These are phyloP conservation scores for Berberis vulgaris DNA, from an alignment of 164 flowering plant species.

Conservation along the genomic window DNA sequence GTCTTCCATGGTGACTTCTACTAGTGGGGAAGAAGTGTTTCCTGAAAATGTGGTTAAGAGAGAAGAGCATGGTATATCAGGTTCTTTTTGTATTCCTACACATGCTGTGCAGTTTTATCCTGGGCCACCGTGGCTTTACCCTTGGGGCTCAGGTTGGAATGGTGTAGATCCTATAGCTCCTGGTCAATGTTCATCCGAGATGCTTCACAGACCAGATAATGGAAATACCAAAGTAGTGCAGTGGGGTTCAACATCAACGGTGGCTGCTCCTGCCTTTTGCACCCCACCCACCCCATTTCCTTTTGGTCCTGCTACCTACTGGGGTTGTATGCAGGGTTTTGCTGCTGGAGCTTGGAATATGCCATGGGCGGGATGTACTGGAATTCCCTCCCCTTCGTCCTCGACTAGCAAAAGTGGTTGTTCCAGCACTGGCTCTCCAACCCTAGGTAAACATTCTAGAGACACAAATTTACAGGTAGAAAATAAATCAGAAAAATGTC, in stretches of 20 bases:
- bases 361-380: conserved; percentile 24
- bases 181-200: too few species aligned
- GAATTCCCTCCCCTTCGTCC: conserved; percentile 21
- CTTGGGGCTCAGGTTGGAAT: conserved; percentile 30
- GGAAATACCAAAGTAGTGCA: too few species aligned
- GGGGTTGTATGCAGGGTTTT: conserved; percentile 36
- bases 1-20: conserved; percentile 33
- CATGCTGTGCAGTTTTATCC: conserved; percentile 29
- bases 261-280: conserved; percentile 41
- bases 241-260: conserved; percentile 14
- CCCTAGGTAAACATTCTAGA: conserved; percentile 60
- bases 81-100: conserved; percentile 36
- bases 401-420: conserved; percentile 20
- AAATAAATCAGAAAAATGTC: conserved; percentile 30
- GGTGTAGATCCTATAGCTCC: conserved; percentile 2
- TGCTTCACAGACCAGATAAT: too few species aligned
- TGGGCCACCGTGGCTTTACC: conserved; percentile 51
- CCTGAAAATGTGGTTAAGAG: conserved; percentile 5
- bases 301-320: conserved; percentile 50
- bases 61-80: conserved; percentile 18
- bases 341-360: conserved; percentile 43
- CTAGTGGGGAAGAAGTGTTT: conserved; percentile 18
- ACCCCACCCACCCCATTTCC: conserved; percentile 42
- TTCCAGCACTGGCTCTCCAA: conserved; percentile 30
- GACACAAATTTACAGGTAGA: conserved; percentile 26